Evolutionary conservation across 192 early-diverging fungal species (phyloP), one percentile per base, ranked within the genome.

Genomic region (Kickxella alabastrina): DNA sequence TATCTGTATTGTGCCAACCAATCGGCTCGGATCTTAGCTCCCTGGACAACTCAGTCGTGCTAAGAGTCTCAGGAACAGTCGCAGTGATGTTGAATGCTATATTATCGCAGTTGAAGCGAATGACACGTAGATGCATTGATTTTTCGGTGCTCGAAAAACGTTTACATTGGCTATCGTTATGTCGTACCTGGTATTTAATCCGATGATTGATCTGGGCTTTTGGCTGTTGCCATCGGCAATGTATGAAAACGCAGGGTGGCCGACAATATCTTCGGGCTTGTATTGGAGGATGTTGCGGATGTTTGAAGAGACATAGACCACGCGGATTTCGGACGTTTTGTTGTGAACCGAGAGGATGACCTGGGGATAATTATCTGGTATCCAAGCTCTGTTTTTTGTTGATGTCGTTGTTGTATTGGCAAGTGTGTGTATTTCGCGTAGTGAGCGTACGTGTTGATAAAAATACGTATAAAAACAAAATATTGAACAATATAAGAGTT

Each of bases 71-170:
- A 32, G 6, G 6, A 12, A 32, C 31, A 32, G 12, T 21, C 3
- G 25, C 17, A 13, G n/a, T n/a, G 17, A 49, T 21, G 29, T 32
- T 49, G n/a, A 49, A 49, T 0, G 18, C 19, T 19, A 51, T 51
- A 31, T 51, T 51, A 37, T 40, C 37, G 49, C 49, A 51, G 38
- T 28, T 40, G 40, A 51, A 51, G 8, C 19, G 19, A 2, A 51
- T 51, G 6, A 28, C 24, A 19, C 49, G 49, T 6, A 51, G 21
- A 21, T 29, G 5, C 10, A 47, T 28, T 3, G 5, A 6, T 3
- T 15, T 32, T 3, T n/a, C 44, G 15, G 27, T 3, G 22, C 4
- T 19, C 25, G 22, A 26, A 24, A 27, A 7, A 24, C 21, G 1
- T 28, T 19, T 18, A 32, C 28, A 12, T 14, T 28, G 27, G 15